phyloP scores from a whole-genome alignment of 2,329 filamentous ascomycete genomes.

The Neofusicoccum umdonicola region DNA sequence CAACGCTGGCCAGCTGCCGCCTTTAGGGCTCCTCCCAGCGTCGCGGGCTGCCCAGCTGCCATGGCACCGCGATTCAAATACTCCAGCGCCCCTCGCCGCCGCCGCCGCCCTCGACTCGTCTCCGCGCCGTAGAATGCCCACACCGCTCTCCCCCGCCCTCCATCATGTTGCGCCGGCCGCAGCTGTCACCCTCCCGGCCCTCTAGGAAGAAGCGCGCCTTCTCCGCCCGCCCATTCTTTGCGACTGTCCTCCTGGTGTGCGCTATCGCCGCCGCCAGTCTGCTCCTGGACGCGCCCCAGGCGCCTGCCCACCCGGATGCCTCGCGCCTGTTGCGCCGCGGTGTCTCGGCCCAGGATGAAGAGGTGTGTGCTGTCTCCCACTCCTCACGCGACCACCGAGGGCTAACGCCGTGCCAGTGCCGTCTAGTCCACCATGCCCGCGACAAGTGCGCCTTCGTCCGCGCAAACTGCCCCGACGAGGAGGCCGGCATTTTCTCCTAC shows the following conservation, averaged over 20 bases:
- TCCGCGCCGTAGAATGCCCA: neutral
- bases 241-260: slow-evolving; percentile 41
- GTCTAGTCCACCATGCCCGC: slow-evolving; percentile 69
- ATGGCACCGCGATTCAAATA: too few species aligned
- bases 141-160: neutral
- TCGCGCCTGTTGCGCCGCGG: neutral
- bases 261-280: slow-evolving; percentile 33
- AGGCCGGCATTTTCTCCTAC: slow-evolving; percentile 87
- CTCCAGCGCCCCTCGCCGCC: neutral
- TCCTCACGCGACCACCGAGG: neutral
- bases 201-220: slow-evolving; percentile 31
- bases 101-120: neutral
- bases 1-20: neutral
- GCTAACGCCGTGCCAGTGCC: slow-evolving; percentile 52
- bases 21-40: neutral
- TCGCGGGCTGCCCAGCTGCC: too few species aligned
- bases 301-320: neutral
- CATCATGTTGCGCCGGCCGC: slow-evolving; percentile 16
- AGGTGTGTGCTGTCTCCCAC: slow-evolving; percentile 25
- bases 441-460: slow-evolving; percentile 88
- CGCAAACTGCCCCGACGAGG: slow-evolving; percentile 79
- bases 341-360: slow-evolving; percentile 28
- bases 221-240: slow-evolving; percentile 47
- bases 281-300: slow-evolving; percentile 10
- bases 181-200: neutral